Conservation (phyloP, 225 moss, liverwort and hornwort species). For the Polytrichum formosum region DNA sequence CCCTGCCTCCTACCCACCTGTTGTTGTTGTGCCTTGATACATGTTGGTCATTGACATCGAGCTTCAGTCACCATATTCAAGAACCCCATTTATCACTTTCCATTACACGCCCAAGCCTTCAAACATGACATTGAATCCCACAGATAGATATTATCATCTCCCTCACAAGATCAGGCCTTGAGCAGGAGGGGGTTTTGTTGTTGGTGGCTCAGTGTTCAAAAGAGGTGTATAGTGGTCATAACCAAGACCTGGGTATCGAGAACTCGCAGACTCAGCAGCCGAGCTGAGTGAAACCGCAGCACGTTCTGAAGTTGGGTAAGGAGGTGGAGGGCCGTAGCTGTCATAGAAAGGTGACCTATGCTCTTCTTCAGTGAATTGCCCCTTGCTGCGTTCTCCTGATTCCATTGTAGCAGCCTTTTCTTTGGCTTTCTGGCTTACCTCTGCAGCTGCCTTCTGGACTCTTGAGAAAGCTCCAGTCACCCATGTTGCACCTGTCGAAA, state of each 20-base stretch:
- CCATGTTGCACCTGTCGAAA: constrained; percentile 45
- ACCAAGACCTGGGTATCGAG: constrained; percentile 67
- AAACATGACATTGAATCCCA: no score
- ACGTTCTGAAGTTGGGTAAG: constrained; percentile 50
- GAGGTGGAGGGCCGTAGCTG: constrained; percentile 38
- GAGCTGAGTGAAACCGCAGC: constrained; percentile 63
- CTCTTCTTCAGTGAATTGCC: constrained; percentile 19
- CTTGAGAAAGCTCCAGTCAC: constrained; percentile 54
- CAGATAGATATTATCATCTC: neutral
- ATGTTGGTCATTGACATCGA: neutral
- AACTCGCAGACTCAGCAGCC: constrained; percentile 51
- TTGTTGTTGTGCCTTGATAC: no score
- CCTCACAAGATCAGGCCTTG: constrained; percentile 60
- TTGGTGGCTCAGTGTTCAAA: constrained; percentile 46
- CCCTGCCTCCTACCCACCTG: neutral
- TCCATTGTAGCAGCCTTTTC: constrained; percentile 66
- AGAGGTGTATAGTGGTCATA: constrained; percentile 59
- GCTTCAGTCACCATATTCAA: neutral
- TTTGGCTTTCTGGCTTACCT: constrained; percentile 57
- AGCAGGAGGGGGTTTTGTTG: constrained; percentile 58
- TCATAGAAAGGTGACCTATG: constrained; percentile 34
- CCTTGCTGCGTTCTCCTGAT: constrained; percentile 33
- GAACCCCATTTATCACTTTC: neutral
- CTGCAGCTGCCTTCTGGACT: constrained; percentile 55
- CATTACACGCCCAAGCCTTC: neutral